Evolutionary conservation across 371 early-diverging fungal genomes (phyloP).

Genomic region (Mucor piriformis): DNA sequence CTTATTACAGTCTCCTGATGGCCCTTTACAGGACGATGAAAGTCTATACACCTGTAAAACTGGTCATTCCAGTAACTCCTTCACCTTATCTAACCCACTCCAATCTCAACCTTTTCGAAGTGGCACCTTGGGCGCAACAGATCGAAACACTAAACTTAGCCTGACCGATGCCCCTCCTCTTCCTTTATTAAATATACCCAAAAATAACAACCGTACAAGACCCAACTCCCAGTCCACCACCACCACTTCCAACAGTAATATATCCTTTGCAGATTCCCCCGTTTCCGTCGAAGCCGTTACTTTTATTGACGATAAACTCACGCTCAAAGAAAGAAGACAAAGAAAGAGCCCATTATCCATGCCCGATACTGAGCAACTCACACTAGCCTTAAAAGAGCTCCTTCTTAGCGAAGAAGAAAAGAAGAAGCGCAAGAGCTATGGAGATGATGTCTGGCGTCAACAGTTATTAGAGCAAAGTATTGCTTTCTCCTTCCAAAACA

Average conservation of each 20-base stretch:
- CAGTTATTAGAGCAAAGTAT: conserved; percentile 9
- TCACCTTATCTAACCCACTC: not conserved
- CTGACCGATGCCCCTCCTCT: not conserved
- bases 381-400: conserved; percentile 14
- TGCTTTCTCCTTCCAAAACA: conserved; percentile 15
- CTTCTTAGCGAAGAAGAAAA: not conserved
- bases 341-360: conserved; percentile 16
- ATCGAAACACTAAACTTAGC: not conserved
- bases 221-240: conserved; percentile 1
- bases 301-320: conserved; percentile 4
- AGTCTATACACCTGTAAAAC: conserved; percentile 9
- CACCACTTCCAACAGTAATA: not conserved
- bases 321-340: conserved; percentile 24
- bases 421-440: not conserved
- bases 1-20: conserved; percentile 15
- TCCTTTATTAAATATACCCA: not conserved
- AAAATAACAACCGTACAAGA: not conserved
- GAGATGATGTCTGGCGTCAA: conserved; percentile 3
- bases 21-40: conserved; percentile 12
- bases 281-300: not conserved
- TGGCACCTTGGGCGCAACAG: conserved; percentile 24
- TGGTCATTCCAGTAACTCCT: conserved; percentile 7
- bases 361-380: conserved; percentile 18
- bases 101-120: conserved; percentile 17
- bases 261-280: conserved; percentile 7